phyloP scores from a whole-genome alignment of 139 green algal species.

The Closterium sp. region DNA sequence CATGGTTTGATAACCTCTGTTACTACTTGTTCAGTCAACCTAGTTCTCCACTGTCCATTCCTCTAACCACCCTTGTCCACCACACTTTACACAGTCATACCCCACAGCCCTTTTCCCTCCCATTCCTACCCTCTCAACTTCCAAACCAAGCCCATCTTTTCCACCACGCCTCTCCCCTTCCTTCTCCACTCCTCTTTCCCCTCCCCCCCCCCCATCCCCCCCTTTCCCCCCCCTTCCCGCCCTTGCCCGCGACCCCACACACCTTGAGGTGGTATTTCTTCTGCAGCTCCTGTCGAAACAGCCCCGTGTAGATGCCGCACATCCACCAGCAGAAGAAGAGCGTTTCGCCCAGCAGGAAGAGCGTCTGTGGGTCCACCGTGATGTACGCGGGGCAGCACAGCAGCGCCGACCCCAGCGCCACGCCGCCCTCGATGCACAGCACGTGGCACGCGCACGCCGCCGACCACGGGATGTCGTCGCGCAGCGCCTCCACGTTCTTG shows the following conservation, averaged over 20 bases:
- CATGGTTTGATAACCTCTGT: no score
- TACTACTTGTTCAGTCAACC: not conserved
- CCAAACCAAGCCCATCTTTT: no score
- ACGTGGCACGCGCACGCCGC: conserved; percentile 35
- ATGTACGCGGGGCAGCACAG: not conserved
- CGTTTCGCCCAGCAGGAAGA: conserved; percentile 28
- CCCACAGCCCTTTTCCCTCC: not conserved
- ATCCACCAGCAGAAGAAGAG: conserved; percentile 49
- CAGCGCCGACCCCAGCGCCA: conserved; percentile 14
- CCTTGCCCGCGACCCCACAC: not conserved
- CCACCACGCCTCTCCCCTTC: not conserved
- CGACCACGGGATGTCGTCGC: conserved; percentile 41
- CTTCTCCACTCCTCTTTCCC: not conserved
- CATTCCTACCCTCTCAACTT: not conserved
- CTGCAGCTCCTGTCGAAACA: conserved; percentile 46
- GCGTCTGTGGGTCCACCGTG: conserved; percentile 16
- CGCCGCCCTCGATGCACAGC: conserved; percentile 36
- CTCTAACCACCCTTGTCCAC: not conserved
- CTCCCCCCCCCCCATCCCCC: no score
- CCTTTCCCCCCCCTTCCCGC: not conserved
- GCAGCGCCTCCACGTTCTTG: conserved; percentile 38
- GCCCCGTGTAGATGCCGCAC: conserved; percentile 47
- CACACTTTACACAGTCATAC: not conserved
- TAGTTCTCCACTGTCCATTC: not conserved
- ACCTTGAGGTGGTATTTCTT: conserved; percentile 48